Evolutionary conservation across 208 protist genomes (phyloP).

Genomic region (Crithidia brevicula): DNA sequence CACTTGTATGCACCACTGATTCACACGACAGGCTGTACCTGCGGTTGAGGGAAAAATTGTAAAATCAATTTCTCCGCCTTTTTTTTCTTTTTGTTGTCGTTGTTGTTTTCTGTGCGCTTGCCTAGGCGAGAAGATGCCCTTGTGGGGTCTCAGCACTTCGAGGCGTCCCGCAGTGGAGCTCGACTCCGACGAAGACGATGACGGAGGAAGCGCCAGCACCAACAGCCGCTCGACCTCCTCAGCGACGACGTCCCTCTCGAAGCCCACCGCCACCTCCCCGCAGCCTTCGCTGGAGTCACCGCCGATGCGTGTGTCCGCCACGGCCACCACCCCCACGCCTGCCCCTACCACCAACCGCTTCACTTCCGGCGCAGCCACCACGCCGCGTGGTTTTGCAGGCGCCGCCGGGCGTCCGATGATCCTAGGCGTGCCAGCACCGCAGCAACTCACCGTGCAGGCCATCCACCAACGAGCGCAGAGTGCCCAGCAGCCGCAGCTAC

Average conservation of each 20-base stretch:
- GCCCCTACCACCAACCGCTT: not conserved
- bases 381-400: not conserved
- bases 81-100: not conserved
- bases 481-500: conserved; percentile 4
- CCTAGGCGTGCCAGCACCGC: conserved; percentile 1
- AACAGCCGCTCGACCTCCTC: conserved; percentile 16
- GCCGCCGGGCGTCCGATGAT: conserved; percentile 1
- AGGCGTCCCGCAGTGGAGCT: conserved; percentile 20
- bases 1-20: no score
- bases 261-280: not conserved
- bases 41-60: no score
- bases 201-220: conserved; percentile 13
- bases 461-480: conserved; percentile 15
- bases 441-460: conserved; percentile 2
- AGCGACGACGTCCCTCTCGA: not conserved
- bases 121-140: conserved; percentile 22
- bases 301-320: not conserved
- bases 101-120: no score
- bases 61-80: not conserved
- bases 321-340: not conserved
- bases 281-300: conserved; percentile 6
- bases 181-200: conserved; percentile 21
- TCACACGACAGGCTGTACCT: no score
- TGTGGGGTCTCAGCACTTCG: conserved; percentile 13
- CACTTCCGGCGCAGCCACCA: not conserved